Conservation (phyloP, 768 basidiomycete genomes). For the Hemileccinum impolitum region DNA sequence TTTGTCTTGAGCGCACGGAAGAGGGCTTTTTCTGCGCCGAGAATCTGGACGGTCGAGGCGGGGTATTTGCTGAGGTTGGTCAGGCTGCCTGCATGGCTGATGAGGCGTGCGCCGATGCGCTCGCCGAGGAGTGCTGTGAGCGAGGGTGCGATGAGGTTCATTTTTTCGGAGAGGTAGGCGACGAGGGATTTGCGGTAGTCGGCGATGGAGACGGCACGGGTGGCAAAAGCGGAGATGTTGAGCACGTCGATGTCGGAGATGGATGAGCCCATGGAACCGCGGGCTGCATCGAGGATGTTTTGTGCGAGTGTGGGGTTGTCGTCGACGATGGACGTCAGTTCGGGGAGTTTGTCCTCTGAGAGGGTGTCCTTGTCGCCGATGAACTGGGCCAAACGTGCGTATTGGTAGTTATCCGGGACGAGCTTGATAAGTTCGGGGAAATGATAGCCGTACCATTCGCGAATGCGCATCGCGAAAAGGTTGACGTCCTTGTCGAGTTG, state of each 20-base stretch:
- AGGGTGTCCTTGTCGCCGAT: constrained; percentile 88
- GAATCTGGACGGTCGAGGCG: constrained; percentile 95
- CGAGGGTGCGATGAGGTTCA: constrained; percentile 95
- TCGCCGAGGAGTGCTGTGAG: constrained; percentile 88
- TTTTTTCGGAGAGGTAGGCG: constrained; percentile 89
- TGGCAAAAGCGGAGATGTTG: constrained; percentile 91
- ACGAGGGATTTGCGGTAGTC: constrained; percentile 92
- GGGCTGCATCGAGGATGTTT: constrained; percentile 92
- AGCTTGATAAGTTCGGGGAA: constrained; percentile 95
- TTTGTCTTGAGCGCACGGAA: constrained; percentile 98
- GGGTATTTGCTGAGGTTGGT: constrained; percentile 98
- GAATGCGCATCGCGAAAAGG: constrained; percentile 95
- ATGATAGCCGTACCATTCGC: constrained; percentile 99
- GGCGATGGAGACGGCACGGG: constrained; percentile 84
- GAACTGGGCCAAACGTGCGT: constrained; percentile 80
- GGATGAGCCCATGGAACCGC: constrained; percentile 90
- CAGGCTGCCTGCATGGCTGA: constrained; percentile 94
- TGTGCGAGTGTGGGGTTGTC: constrained; percentile 84
- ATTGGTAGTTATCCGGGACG: constrained; percentile 92
- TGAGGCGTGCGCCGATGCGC: constrained; percentile 86
- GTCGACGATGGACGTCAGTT: constrained; percentile 74
- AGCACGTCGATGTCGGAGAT: constrained; percentile 92
- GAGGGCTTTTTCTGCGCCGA: constrained; percentile 96
- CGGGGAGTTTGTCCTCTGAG: constrained; percentile 73
- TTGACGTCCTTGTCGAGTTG: constrained; percentile 99